Conservation (phyloP, 306 rosid species). For the Morella rubra region DNA sequence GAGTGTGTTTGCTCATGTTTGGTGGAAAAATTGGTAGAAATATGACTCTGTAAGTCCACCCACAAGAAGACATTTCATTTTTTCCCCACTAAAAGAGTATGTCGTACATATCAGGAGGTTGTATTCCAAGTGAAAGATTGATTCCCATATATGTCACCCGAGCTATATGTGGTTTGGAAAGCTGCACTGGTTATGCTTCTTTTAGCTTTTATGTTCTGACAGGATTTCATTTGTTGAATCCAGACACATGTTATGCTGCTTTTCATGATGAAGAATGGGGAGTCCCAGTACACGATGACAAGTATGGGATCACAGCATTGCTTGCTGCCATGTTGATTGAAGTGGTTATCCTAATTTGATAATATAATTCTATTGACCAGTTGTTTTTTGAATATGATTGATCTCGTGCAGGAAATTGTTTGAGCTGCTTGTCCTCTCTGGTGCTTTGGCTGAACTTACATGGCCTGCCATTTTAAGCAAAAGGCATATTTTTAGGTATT, state of each 20-base stretch:
- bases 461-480: slow-evolving; percentile 85
- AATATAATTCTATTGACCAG: slow-evolving; percentile 8
- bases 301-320: slow-evolving; percentile 43
- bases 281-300: slow-evolving; percentile 77
- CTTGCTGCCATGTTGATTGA: slow-evolving; percentile 20
- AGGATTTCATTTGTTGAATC: slow-evolving; percentile 29
- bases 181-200: background rate
- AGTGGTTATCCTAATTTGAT: background rate
- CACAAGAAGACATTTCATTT: background rate
- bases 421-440: slow-evolving; percentile 79
- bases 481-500: slow-evolving; percentile 74
- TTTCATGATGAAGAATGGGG: slow-evolving; percentile 94
- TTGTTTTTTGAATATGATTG: slow-evolving; percentile 26
- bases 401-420: slow-evolving; percentile 62
- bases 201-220: slow-evolving; percentile 33
- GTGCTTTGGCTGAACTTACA: slow-evolving; percentile 72
- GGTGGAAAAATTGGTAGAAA: background rate
- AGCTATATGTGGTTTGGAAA: background rate
- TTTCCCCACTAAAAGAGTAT: background rate
- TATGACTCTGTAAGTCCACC: background rate
- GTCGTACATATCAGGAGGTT: background rate
- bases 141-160: background rate
- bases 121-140: background rate
- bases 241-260: slow-evolving; percentile 65
- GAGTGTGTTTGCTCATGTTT: background rate